Base-by-base conservation (phyloP, 495 filamentous ascomycete species). In the Podospora didyma region DNA sequence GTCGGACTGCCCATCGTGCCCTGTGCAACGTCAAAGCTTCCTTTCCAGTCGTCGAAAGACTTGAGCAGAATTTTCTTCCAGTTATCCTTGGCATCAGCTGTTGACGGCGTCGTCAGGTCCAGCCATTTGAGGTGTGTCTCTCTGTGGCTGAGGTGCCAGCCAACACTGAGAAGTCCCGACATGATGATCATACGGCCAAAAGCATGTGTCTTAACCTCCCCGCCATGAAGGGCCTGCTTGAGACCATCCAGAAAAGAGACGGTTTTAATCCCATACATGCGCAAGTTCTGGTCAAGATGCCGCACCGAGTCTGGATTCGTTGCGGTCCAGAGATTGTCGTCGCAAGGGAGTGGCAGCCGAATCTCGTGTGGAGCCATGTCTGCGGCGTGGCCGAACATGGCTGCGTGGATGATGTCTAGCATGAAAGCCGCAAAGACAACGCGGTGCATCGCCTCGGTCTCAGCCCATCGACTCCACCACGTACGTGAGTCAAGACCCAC, bases 291-390 rank as follows among this genome's bases (percentile, higher is more conserved):
- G 63, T 98, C 93, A 35, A 93, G 85, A 21, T 88, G 83, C 20
- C 88, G 87, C 45, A 97, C 92, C 53, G 89, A 92, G 14, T 88
- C 84, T 35, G 88, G 88, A 64, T 86, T 95, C 6, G 88, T 90
- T 14, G 93, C 94, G 7, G 89, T 89, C 94, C 94, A 98, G 17
- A 97, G 73, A 9, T 89, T 86, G 66, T 97, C 93, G 64, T 97
- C 94, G 64, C 93, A 97, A 17, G 94, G 94, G 2, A 98, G 76
- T 0, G 93, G 89, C n/a, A 97, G 76, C 16, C 90, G 85, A 67
- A 98, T 89, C 71, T 98, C 94, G 69, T 96, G 91, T 2, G 94
- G 91, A 3, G 93, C 91, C 92, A 97, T 96, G 48, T 93, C 91
- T 2, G 92, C 92, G 1, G 89, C 88, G 69, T 98, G 94, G 0